Evolutionary conservation across 768 basidiomycete species (phyloP).

Genomic region (Suillus tomentosus): DNA sequence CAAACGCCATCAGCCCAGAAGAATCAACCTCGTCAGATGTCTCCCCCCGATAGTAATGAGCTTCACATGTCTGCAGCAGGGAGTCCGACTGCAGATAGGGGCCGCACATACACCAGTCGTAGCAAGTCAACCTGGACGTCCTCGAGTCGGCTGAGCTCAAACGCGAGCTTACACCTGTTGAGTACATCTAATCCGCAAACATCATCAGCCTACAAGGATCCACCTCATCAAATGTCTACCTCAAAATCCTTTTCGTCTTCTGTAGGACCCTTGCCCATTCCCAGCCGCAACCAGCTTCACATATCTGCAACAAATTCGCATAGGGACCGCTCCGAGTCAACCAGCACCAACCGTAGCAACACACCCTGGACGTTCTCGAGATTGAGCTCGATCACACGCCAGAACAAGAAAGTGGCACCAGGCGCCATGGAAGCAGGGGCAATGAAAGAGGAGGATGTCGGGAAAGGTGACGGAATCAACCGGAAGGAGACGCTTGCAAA

Average conservation of each 20-base stretch:
- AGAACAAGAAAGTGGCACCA: too few relatives aligned
- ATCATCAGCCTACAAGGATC: conserved; percentile 22
- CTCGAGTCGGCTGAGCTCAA: conserved; percentile 31
- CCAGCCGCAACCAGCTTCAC: conserved; percentile 33
- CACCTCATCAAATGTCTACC: conserved; percentile 16
- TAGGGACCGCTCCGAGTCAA: conserved; percentile 31
- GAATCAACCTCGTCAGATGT: conserved; percentile 18
- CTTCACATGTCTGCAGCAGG: conserved; percentile 34
- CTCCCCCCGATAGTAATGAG: conserved; percentile 29
- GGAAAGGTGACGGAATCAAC: conserved; percentile 23
- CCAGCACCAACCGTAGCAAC: conserved; percentile 28
- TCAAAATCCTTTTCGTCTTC: conserved; percentile 28
- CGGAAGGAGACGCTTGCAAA: conserved; percentile 23
- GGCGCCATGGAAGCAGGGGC: background rate
- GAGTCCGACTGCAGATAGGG: conserved; percentile 33
- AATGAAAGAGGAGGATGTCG: conserved; percentile 19
- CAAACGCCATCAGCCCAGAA: conserved; percentile 24
- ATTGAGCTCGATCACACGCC: conserved; percentile 24
- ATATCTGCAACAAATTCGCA: conserved; percentile 33
- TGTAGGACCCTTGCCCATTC: conserved; percentile 30
- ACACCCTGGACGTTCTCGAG: conserved; percentile 31
- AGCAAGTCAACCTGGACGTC: conserved; percentile 28
- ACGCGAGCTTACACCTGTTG: conserved; percentile 24
- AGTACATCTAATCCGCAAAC: conserved; percentile 28
- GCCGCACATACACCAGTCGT: conserved; percentile 31